Conservation (phyloP, 2,329 filamentous ascomycete genomes). For the Tolypocladium nubicola region DNA sequence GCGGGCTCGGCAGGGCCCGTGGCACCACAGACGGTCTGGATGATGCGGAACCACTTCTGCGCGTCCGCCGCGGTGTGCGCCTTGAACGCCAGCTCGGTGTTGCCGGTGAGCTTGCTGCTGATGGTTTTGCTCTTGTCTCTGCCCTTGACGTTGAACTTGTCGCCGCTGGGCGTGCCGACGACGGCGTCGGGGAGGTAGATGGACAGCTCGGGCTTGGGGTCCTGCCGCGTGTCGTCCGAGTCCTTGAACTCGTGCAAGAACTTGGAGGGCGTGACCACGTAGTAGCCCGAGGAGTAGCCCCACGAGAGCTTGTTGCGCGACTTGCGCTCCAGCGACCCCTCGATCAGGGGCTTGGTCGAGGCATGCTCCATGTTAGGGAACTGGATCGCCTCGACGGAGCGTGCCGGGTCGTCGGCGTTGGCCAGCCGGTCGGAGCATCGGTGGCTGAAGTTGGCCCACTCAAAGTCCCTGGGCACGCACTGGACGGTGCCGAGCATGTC, state of each 20-base stretch:
- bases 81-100: slow-evolving; percentile 76
- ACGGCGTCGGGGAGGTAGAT: slow-evolving; percentile 87
- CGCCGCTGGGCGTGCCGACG: slow-evolving; percentile 59
- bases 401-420: slow-evolving; percentile 63
- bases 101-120: slow-evolving; percentile 69
- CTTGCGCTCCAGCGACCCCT: slow-evolving; percentile 84
- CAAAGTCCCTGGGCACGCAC: slow-evolving; percentile 71
- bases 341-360: slow-evolving; percentile 72
- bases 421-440: slow-evolving; percentile 65
- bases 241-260: slow-evolving; percentile 97
- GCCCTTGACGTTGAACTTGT: slow-evolving; percentile 91
- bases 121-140: slow-evolving; percentile 80
- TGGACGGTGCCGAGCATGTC: slow-evolving; percentile 74
- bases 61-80: slow-evolving; percentile 73
- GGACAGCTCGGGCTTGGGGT: slow-evolving; percentile 75
- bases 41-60: slow-evolving; percentile 72
- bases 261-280: slow-evolving; percentile 78
- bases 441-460: slow-evolving; percentile 77
- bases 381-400: slow-evolving; percentile 59
- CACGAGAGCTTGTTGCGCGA: slow-evolving; percentile 72
- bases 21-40: slow-evolving; percentile 49
- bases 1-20: slow-evolving; percentile 26
- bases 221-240: slow-evolving; percentile 59
- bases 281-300: slow-evolving; percentile 73
- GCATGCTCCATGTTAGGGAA: slow-evolving; percentile 87